Evolutionary conservation across 495 filamentous ascomycete genomes (phyloP), one percentile per base, ranked within the genome.

Genomic region (Viridothelium virens): DNA sequence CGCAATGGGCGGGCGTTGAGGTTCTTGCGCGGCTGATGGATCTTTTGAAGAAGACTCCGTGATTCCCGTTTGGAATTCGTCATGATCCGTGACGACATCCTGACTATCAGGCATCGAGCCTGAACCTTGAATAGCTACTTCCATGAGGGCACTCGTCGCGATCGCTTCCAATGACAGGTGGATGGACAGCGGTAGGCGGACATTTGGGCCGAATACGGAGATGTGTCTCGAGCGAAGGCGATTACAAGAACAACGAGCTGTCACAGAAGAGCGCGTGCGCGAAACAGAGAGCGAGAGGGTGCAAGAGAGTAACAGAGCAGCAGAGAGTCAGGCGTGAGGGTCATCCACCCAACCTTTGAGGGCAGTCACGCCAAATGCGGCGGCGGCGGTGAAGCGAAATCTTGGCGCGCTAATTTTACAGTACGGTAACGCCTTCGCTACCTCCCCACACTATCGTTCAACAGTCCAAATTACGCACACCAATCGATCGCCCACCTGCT

Each of bases 361-460:
- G 25, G 25, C 25, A 25, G 25, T 16, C 48, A 16, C 47, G 7
- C 14, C 9, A 65, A 56, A 56, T 37, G 56, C 53, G 64, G 14
- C 46, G 53, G 50, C 61, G 65, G 61, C 37, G 50, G 46, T 46
- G 65, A 46, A 25, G 50, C 65, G 50, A 63, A 63, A 46, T 25
- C 36, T 48, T 56, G 39, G 34, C 47, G 36, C 64, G 3, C 38
- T 33, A 38, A 18, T 33, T 18, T 50, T 39, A 18, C 63, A 34
- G 18, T 31, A 50, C 33, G 14, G 38, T 16, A 53, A 16, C 7
- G 1, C 25, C 48, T 14, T 16, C 48, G 53, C 18, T 50, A 14
- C 39, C 7, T 6, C 61, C 36, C 36, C 61, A 16, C 38, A 4
- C 16, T 47, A 37, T 37, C 63, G 25, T 38, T 50, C 38, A 46